Evolutionary conservation across 805 yeast species (phyloP).

Genomic region (Saccharomyces kudriavzevii): DNA sequence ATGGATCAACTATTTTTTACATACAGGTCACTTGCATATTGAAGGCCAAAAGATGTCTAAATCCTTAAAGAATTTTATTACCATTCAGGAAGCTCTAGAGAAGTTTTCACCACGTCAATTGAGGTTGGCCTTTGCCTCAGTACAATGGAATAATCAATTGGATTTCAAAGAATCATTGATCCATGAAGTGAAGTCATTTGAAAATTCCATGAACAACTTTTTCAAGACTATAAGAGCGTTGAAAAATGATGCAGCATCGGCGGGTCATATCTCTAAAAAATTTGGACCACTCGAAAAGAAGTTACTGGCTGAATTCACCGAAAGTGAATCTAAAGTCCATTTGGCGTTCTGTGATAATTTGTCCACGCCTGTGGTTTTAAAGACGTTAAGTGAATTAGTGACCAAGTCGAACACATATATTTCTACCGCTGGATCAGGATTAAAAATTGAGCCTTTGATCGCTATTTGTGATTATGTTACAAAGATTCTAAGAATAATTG

Average conservation of each 20-base stretch:
- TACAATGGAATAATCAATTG: constrained; percentile 85
- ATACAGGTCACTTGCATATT: constrained; percentile 94
- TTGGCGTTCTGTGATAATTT: constrained; percentile 83
- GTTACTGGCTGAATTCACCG: constrained; percentile 42
- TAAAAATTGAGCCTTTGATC: constrained; percentile 57
- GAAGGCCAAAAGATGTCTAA: constrained; percentile 99
- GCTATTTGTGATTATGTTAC: constrained; percentile 64
- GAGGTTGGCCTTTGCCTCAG: constrained; percentile 82
- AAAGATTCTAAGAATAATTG: constrained; percentile 60
- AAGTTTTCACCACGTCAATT: constrained; percentile 71
- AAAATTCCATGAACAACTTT: constrained; percentile 68
- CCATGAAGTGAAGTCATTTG: constrained; percentile 68
- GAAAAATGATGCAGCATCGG: constrained; percentile 40
- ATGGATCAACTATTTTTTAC: constrained; percentile 96
- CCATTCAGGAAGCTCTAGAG: constrained; percentile 80
- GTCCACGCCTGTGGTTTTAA: constrained; percentile 67
- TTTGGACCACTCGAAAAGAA: constrained; percentile 46
- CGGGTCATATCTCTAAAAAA: constrained; percentile 55
- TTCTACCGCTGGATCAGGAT: constrained; percentile 39
- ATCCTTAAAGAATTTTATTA: constrained; percentile 87
- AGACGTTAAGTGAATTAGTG: constrained; percentile 58
- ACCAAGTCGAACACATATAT: constrained; percentile 68
- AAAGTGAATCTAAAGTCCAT: constrained; percentile 55
- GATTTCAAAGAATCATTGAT: constrained; percentile 83
- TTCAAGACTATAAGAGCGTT: constrained; percentile 84